A percentile compares a stretch with the other conserved stretches of the same genome.
These are phyloP conservation scores for Nothophaeocryptopus gaeumannii DNA, from an alignment of 2,329 filamentous ascomycete genomes.

Conservation along the genomic window DNA sequence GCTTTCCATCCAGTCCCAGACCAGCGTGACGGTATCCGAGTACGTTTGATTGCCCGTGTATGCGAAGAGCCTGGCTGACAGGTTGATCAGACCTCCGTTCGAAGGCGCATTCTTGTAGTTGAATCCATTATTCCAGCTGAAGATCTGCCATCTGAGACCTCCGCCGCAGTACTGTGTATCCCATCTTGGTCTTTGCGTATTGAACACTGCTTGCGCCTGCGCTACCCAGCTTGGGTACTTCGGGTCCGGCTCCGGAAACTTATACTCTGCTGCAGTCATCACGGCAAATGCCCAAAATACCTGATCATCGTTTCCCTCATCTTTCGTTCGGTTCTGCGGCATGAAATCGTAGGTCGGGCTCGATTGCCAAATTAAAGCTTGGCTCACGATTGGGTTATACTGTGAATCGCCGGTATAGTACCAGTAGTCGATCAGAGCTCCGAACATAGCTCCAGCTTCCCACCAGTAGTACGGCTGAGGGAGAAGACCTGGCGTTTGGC, in stretches of 20 bases:
- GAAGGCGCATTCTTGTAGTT: conserved; percentile 49
- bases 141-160: conserved; percentile 37
- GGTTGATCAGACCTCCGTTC: conserved; percentile 48
- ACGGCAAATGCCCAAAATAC: conserved; percentile 56
- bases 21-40: conserved; percentile 56
- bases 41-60: conserved; percentile 50
- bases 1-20: conserved; percentile 36
- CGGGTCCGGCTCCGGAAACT: conserved; percentile 42
- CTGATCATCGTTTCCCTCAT: conserved; percentile 55
- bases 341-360: conserved; percentile 57
- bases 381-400: conserved; percentile 60
- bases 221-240: conserved; percentile 42
- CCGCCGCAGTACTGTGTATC: conserved; percentile 33
- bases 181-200: conserved; percentile 36
- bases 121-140: conserved; percentile 43
- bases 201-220: conserved; percentile 41
- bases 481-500: conserved; percentile 53
- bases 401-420: conserved; percentile 62
- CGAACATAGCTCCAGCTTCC: conserved; percentile 63
- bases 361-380: conserved; percentile 59
- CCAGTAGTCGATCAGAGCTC: conserved; percentile 68
- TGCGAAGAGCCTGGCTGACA: conserved; percentile 38
- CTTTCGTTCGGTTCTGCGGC: conserved; percentile 43
- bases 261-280: conserved; percentile 54
- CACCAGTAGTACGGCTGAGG: conserved; percentile 72